These are phyloP conservation scores for Diaporthe longicolla DNA, from an alignment of 2,329 filamentous ascomycete species.

Conservation along the genomic window DNA sequence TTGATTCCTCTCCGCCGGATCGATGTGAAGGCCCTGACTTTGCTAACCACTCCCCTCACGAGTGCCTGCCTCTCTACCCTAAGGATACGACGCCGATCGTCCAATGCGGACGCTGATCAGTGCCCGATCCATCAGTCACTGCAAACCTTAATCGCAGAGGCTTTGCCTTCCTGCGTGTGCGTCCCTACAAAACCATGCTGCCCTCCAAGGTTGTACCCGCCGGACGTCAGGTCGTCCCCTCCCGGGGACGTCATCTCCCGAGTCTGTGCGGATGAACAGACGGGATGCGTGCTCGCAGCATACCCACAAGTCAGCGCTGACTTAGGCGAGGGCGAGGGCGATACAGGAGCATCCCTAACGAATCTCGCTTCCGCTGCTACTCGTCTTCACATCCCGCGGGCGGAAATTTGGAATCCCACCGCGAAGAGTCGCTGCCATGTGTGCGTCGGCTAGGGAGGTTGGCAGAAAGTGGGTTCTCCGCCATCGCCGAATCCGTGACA, in stretches of 20 bases:
- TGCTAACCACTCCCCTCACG: background rate
- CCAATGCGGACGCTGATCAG: slow-evolving; percentile 26
- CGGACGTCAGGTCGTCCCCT: slow-evolving; percentile 27
- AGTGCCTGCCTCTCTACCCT: background rate
- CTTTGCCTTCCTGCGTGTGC: slow-evolving; percentile 1
- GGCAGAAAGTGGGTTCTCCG: slow-evolving; percentile 9
- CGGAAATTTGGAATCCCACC: slow-evolving; percentile 21
- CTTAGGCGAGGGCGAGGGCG: background rate
- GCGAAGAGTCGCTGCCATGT: background rate
- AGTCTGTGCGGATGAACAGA: slow-evolving; percentile 32
- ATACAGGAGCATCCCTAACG: slow-evolving; percentile 27
- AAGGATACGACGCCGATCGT: slow-evolving; percentile 18
- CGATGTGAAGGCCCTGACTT: background rate
- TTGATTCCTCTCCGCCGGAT: slow-evolving; percentile 6
- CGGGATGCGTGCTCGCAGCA: slow-evolving; percentile 19
- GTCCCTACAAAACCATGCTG: slow-evolving; percentile 1
- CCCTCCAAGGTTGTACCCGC: slow-evolving; percentile 32
- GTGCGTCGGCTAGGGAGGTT: background rate
- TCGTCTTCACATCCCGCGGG: background rate
- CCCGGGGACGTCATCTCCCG: slow-evolving; percentile 33
- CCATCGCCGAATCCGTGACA: slow-evolving; percentile 22
- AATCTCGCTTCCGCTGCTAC: slow-evolving; percentile 17
- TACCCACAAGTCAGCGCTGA: slow-evolving; percentile 20
- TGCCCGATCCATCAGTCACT: slow-evolving; percentile 1
- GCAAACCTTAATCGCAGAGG: slow-evolving; percentile 16